Evolutionary conservation across 768 basidiomycete genomes (phyloP).

Genomic region (Clitopilus hobsonii): DNA sequence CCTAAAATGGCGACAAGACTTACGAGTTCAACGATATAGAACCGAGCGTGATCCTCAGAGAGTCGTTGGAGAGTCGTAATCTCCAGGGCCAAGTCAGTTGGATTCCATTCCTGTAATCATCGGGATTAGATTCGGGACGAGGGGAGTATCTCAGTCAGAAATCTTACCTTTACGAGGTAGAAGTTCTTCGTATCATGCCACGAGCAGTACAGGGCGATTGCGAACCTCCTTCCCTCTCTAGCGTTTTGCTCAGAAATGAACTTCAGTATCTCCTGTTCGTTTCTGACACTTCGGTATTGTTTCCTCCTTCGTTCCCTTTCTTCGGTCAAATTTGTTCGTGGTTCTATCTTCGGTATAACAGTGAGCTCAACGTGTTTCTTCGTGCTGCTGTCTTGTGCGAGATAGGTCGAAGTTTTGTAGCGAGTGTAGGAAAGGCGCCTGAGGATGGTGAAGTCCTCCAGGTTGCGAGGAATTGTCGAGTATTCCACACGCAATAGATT

Average conservation of each 20-base stretch:
- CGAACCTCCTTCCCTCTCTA: neutral
- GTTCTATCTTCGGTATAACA: neutral
- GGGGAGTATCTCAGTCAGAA: too few species aligned
- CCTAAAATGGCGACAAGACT: neutral
- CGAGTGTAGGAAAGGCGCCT: neutral
- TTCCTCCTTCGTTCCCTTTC: neutral
- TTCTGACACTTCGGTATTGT: neutral
- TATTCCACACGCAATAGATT: too few species aligned
- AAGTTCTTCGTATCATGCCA: neutral
- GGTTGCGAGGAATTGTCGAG: neutral
- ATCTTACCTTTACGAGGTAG: neutral
- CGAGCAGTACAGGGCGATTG: neutral
- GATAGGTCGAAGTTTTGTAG: neutral
- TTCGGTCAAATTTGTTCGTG: neutral
- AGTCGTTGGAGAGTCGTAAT: neutral
- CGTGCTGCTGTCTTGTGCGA: neutral
- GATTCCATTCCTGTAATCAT: neutral
- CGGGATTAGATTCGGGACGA: neutral
- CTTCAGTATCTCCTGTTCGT: neutral
- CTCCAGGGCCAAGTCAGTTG: neutral
- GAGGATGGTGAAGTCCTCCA: neutral
- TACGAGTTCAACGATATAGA: neutral
- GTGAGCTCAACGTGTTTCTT: neutral
- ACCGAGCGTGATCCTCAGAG: neutral
- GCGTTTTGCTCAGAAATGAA: neutral